Conservation (phyloP, 2,329 filamentous ascomycete species). For the Coniosporium tulheliwenetii region DNA sequence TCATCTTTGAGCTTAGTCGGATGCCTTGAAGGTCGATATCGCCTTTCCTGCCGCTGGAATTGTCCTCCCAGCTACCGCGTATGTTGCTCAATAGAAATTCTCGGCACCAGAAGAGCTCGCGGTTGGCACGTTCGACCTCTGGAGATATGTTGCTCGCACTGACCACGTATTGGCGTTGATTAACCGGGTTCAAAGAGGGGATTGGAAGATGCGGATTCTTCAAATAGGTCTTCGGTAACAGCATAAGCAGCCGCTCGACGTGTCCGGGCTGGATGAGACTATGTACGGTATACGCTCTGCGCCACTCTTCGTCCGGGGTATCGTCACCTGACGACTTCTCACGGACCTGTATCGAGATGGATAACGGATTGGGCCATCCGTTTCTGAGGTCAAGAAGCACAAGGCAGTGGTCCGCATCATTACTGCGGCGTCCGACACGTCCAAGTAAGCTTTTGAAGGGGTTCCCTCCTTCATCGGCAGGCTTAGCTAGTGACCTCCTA, state of each 20-base stretch:
- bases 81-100: conserved; percentile 62
- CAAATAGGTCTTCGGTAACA: conserved; percentile 60
- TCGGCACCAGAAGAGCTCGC: conserved; percentile 85
- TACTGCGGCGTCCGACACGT: conserved; percentile 21
- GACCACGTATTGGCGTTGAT: conserved; percentile 86
- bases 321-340: conserved; percentile 1
- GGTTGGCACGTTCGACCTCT: conserved; percentile 58
- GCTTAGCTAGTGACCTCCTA: conserved; percentile 2
- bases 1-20: conserved; percentile 59
- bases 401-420: conserved; percentile 53
- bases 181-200: conserved; percentile 62
- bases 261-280: conserved; percentile 40
- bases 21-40: conserved; percentile 63
- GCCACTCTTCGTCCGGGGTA: conserved; percentile 6
- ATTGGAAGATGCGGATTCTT: conserved; percentile 64
- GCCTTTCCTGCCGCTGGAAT: conserved; percentile 44
- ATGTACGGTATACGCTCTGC: conserved; percentile 16
- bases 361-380: conserved; percentile 70
- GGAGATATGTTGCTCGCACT: conserved; percentile 65
- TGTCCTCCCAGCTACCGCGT: conserved; percentile 56
- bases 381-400: conserved; percentile 76
- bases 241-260: conserved; percentile 59
- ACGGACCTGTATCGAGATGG: conserved; percentile 41
- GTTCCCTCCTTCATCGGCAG: conserved; percentile 14
- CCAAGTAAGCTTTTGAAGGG: conserved; percentile 30